Evolutionary conservation across 495 filamentous ascomycete species (phyloP), one percentile per base, ranked within the genome.

Genomic region (Annulohypoxylon maeteangense): DNA sequence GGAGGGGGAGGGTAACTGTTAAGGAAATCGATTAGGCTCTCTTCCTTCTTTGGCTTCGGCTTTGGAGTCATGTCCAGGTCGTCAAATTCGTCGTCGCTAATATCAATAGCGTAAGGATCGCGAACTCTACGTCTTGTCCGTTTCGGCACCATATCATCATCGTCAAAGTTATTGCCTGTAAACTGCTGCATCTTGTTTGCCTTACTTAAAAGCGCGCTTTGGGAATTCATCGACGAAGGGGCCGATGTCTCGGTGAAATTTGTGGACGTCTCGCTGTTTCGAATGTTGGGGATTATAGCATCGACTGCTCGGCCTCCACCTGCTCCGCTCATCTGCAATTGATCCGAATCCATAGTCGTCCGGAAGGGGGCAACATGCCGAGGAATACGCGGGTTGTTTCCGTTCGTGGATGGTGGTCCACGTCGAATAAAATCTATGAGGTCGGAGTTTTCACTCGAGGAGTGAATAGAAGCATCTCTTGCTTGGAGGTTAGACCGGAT

Each of bases 341-440:
- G 90, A 61, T 95, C 92, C 27, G 92, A 94, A 75, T 97, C 94
- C 84, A 93, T 90, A 0, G 93, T 93, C 60, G 86, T 89, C 31
- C 93, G 86, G 82, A 97, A 94, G 14, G 94, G 93, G 12, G 93
- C 93, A 31, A 96, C 91, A 12, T 87, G 86, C n/a, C 90, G 92
- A 31, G 93, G 90, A 70, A 94, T 94, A 31, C 92, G 88, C 53
- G 87, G 92, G 58, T 83, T 82, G 31, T 70, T 70, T 12, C 78
- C 75, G 31, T 78, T 78, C 8, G 75, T 76, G 57, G 79, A 82
- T 0, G 89, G 88, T 7, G 95, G 90, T 1, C 95, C 92, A 78
- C 92, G 89, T 53, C 94, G 89, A 58, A 99, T 94, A 80, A 98
- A 98, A 74, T 98, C 93, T 56, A 97, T 96, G 40, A 99, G 80